Evolutionary conservation across 2,329 filamentous ascomycete species (phyloP), one percentile per base, ranked within the genome.

Genomic region (Claviceps sp.): DNA sequence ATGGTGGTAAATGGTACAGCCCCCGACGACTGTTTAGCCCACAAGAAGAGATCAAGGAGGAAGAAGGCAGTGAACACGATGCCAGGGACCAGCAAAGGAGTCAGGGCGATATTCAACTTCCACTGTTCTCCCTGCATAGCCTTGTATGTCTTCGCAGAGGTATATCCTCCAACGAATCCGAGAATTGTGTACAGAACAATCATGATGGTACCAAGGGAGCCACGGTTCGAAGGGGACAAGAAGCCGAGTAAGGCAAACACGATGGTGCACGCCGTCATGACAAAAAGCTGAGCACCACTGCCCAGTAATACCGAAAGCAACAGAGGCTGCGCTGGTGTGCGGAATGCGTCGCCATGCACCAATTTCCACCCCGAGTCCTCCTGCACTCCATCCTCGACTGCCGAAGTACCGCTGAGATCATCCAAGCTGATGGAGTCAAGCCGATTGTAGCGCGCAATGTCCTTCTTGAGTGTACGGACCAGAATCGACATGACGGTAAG

Each of bases 301-400:
- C 93, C 93, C 43, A 96, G 77, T 56, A 98, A 77, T 6, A 98
- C 76, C 52, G 90, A 90, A 19, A 98, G 77, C 14, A 96, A 73
- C 30, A 98, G 76, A 1, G 90, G 87, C 55, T 87, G 83, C 57
- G 84, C 81, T 3, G 93, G 93, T 11, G 85, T 83, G 52, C 93
- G 85, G 77, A 98, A 98, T 37, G 97, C 91, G 66, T 98, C 93
- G 51, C 93, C 93, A 62, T 98, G 93, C 1, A 98, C 90, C 47
- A 98, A 73, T 70, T 98, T 98, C 93, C 93, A 98, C 55, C 93
- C 93, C 10, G 90, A 96, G 67, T 98, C 93, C 64, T 98, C 93
- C 67, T 95, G 90, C 1, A 97, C 87, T 38, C 90, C 91, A 62
- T 97, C 91, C 59, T 96, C 91, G 5, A 89, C 74, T 10, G 77